A percentile compares a stretch with the other conserved stretches of the same genome.
These are phyloP conservation scores for Globisporangium perplexum DNA, from an alignment of 352 stramenopile genomes.

Conservation along the genomic window DNA sequence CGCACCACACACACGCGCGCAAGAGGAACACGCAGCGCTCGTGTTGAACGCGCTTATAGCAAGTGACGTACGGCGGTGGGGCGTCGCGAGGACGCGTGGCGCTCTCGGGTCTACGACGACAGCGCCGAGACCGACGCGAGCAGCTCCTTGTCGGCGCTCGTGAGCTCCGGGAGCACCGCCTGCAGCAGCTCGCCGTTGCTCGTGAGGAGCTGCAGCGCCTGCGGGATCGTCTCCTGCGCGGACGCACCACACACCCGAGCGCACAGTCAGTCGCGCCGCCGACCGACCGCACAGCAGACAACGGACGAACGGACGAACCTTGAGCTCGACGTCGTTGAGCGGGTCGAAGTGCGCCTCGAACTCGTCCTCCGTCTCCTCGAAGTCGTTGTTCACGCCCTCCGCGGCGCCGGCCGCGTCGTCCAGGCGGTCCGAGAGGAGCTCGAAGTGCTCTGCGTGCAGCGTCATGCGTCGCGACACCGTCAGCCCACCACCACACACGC, in stretches of 20 bases:
- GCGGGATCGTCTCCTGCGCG: conserved; percentile 46
- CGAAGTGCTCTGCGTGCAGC: conserved; percentile 45
- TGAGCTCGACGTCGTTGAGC: conserved; percentile 73
- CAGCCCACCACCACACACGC: not conserved
- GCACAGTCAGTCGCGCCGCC: not conserved
- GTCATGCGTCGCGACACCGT: not conserved
- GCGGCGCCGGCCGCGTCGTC: conserved; percentile 22
- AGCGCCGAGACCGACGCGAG: conserved; percentile 40
- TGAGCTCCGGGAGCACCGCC: conserved; percentile 65
- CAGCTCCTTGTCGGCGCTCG: conserved; percentile 56
- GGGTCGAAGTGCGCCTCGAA: conserved; percentile 80
- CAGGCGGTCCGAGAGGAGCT: conserved; percentile 64
- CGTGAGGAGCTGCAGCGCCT: conserved; percentile 49
- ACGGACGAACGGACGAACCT: conserved; percentile 50
- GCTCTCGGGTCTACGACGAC: conserved; percentile 24
- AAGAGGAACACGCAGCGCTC: not conserved
- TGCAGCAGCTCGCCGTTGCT: conserved; percentile 44
- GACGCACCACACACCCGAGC: too few relatives aligned
- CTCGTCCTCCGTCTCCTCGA: conserved; percentile 60
- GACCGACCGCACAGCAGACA: too few relatives aligned
- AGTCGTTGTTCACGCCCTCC: conserved; percentile 29
- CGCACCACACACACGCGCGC: not conserved
- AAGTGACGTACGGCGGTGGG: not conserved
- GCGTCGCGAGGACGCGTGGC: not conserved
- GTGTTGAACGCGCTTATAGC: conserved; percentile 1